Percentiles rank a stretch among this genome's conserved stretches.
These are phyloP conservation scores for Zygosaccharomyces sapae DNA, from an alignment of 1,139 yeast species.

Conservation along the genomic window DNA sequence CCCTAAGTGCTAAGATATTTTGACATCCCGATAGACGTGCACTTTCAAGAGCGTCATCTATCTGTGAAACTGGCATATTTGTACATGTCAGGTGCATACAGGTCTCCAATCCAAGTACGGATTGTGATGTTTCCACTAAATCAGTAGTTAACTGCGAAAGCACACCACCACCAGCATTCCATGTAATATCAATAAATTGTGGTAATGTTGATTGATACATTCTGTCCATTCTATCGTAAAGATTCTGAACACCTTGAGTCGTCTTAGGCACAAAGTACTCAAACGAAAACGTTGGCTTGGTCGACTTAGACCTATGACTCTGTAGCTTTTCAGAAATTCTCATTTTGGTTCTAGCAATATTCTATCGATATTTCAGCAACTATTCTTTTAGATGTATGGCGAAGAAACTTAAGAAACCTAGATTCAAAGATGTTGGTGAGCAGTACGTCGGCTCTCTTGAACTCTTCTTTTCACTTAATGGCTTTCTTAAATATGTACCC, in stretches of 20 bases:
- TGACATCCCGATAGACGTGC: slow-evolving; percentile 94
- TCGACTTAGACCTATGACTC: slow-evolving; percentile 29
- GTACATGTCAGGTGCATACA: slow-evolving; percentile 98
- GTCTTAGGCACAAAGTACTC: slow-evolving; percentile 99
- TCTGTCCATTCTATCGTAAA: slow-evolving; percentile 95
- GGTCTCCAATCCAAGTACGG: slow-evolving; percentile 90
- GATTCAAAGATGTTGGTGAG: too few relatives aligned
- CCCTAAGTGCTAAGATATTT: slow-evolving; percentile 86
- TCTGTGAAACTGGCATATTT: slow-evolving; percentile 77
- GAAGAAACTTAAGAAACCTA: too few relatives aligned
- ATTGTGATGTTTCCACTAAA: slow-evolving; percentile 86
- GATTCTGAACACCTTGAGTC: slow-evolving; percentile 90
- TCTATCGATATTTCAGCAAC: not conserved
- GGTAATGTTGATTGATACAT: slow-evolving; percentile 87
- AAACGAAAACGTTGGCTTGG: slow-evolving; percentile 73
- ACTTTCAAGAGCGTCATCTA: slow-evolving; percentile 78
- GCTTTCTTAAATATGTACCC: not conserved
- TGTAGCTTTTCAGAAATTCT: slow-evolving; percentile 40
- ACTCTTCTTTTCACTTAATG: not conserved
- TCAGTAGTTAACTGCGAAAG: slow-evolving; percentile 74
- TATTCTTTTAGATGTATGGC: not conserved
- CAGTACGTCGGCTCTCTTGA: too few relatives aligned
- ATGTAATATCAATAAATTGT: slow-evolving; percentile 87
- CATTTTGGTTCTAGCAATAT: slow-evolving; percentile 25
- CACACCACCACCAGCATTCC: slow-evolving; percentile 93